Evolutionary conservation across 1,284 basidiomycete genomes (phyloP), one percentile per base, ranked within the genome.

Genomic region (Ceratobasidium sp.): DNA sequence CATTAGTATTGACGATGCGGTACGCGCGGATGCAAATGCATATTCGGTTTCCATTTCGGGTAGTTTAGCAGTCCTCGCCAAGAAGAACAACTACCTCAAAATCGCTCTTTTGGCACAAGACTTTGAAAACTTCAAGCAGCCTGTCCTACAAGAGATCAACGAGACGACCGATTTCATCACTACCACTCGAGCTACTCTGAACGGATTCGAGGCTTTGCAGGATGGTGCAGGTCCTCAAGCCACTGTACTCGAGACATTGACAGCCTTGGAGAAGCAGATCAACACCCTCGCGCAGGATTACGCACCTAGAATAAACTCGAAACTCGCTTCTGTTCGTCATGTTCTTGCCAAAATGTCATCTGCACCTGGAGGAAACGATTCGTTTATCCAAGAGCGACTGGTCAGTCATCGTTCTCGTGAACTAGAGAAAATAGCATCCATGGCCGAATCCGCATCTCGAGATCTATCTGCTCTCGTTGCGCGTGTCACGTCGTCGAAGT

Each of bases 11-110:
- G 92, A 95, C 76, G 84, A 85, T 57, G 82, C 82, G 41, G 89
- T 94, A 36, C 89, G 93, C 2, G 80, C 83, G 14, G 89, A 93
- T 77, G 86, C 85, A 28, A 95, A 95, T 78, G 82, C 85, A 5
- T 88, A 88, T 75, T 83, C 87, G 30, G 86, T 92, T 78, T 83
- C 83, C 59, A 83, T 94, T 18, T 84, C 84, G 5, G 87, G 88
- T 14, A 83, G 83, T 28, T 73, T 88, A 28, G 85, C 87, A 72
- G 79, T 21, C 18, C 53, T 69, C 18, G 36, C 65, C 14, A 69
- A 57, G 65, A 69, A 69, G 41, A 75, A 21, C 72, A 76, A 14
- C 9, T 69, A 57, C 16, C 53, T 69, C 16, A 57, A 45, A 32
- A 32, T 53, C 58, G 28, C 43, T 2, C 55, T 61, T 9, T 53